Conservation (phyloP, 768 basidiomycete genomes). For the Leccinum boreale region DNA sequence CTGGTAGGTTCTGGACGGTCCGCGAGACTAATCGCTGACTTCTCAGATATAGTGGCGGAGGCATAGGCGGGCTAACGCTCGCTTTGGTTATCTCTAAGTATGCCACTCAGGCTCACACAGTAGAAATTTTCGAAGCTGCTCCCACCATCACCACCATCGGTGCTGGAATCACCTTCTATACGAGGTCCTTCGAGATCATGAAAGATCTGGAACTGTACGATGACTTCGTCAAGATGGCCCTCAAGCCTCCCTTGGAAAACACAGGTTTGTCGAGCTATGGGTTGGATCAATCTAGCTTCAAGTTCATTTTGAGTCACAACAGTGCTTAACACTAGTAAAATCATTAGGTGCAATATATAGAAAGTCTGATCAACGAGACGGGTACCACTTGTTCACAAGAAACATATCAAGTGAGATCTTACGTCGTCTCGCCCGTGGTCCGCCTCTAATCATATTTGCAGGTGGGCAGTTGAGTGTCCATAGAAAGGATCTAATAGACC, state of each 20-base stretch:
- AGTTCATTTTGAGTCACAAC: not conserved
- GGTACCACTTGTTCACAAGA: constrained; percentile 26
- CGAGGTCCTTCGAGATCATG: constrained; percentile 43
- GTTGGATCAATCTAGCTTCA: not conserved
- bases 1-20: not conserved
- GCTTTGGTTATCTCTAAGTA: constrained; percentile 30
- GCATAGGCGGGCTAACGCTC: constrained; percentile 36
- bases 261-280: constrained; percentile 8
- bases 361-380: constrained; percentile 34
- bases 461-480: constrained; percentile 33
- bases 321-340: not conserved
- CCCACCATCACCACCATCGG: constrained; percentile 40
- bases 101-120: constrained; percentile 18
- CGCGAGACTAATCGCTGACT: not conserved
- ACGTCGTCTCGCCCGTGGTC: not conserved
- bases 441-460: constrained; percentile 7
- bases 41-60: constrained; percentile 32
- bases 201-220: constrained; percentile 38
- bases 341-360: constrained; percentile 26
- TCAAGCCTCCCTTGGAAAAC: constrained; percentile 17
- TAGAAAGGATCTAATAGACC: constrained; percentile 36
- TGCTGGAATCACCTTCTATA: constrained; percentile 46
- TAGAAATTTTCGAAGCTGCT: constrained; percentile 44
- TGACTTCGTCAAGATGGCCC: constrained; percentile 23
- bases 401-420: constrained; percentile 22